A percentile compares a stretch with the other conserved stretches of the same genome.
Conservation (phyloP, 768 basidiomycete genomes). For the Coprinopsis strossmayeri region DNA sequence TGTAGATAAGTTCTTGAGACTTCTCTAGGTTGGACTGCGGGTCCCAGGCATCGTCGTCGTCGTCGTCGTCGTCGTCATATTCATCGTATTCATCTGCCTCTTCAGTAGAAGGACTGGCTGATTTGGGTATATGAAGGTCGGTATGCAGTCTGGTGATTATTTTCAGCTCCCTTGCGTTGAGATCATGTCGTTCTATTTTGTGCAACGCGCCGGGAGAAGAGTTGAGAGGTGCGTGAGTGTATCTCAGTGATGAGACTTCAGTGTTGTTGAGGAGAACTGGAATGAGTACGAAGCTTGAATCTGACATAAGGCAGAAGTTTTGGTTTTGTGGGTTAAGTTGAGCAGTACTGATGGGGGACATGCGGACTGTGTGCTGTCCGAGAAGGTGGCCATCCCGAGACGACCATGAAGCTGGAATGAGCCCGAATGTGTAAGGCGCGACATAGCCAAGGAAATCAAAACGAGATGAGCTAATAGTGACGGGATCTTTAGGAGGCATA, state of each 20-base stretch:
- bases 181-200: constrained; percentile 47
- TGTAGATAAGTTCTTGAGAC: constrained; percentile 68
- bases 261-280: constrained; percentile 92
- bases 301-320: constrained; percentile 65
- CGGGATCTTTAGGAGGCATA: constrained; percentile 19
- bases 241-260: constrained; percentile 59
- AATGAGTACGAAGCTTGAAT: constrained; percentile 52
- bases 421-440: constrained; percentile 42
- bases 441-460: constrained; percentile 45
- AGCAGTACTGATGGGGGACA: constrained; percentile 92
- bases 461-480: constrained; percentile 33
- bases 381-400: constrained; percentile 55
- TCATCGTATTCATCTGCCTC: constrained; percentile 72
- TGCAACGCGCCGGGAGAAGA: constrained; percentile 31
- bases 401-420: constrained; percentile 35
- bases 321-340: constrained; percentile 73
- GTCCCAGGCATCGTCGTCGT: constrained; percentile 13
- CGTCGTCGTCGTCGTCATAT: constrained; percentile 52
- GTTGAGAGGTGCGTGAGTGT: constrained; percentile 66
- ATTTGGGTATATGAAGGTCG: constrained; percentile 40
- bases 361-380: constrained; percentile 87
- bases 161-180: constrained; percentile 60
- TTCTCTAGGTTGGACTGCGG: constrained; percentile 51
- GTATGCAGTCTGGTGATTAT: constrained; percentile 55
- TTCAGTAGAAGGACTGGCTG: constrained; percentile 27